These are phyloP conservation scores for Phytophthora europaea DNA, from an alignment of 352 stramenopile species.

Conservation along the genomic window DNA sequence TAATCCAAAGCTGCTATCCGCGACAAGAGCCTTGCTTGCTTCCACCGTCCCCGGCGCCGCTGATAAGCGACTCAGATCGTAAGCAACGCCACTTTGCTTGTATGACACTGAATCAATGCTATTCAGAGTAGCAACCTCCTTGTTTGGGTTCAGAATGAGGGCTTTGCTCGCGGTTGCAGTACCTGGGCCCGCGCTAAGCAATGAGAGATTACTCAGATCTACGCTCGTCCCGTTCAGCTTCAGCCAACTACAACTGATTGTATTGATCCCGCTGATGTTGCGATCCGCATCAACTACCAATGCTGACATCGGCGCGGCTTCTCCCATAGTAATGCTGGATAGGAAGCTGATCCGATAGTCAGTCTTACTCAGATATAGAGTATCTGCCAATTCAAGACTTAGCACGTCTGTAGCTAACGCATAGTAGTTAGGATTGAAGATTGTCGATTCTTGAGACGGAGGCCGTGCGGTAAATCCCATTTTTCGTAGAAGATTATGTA, in stretches of 20 bases:
- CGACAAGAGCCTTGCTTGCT: too few species aligned
- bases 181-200: not conserved
- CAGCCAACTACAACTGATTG: not conserved
- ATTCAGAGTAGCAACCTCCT: too few species aligned
- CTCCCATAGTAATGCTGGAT: not conserved
- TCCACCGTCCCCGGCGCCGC: too few species aligned
- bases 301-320: not conserved
- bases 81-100: too few species aligned
- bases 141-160: too few species aligned
- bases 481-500: not conserved
- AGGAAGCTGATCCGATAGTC: conserved; percentile 6
- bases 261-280: not conserved
- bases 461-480: not conserved
- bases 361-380: conserved; percentile 4
- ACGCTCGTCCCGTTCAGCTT: not conserved
- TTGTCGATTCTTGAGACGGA: too few species aligned
- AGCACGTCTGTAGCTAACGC: not conserved
- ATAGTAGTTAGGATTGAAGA: not conserved
- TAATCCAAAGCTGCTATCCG: too few species aligned
- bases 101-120: too few species aligned
- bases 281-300: not conserved
- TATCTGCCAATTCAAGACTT: not conserved
- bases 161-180: too few species aligned
- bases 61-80: too few species aligned
- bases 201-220: not conserved